Conservation (phyloP, 768 basidiomycete species). For the Xerocomus brunneocitrinus region DNA sequence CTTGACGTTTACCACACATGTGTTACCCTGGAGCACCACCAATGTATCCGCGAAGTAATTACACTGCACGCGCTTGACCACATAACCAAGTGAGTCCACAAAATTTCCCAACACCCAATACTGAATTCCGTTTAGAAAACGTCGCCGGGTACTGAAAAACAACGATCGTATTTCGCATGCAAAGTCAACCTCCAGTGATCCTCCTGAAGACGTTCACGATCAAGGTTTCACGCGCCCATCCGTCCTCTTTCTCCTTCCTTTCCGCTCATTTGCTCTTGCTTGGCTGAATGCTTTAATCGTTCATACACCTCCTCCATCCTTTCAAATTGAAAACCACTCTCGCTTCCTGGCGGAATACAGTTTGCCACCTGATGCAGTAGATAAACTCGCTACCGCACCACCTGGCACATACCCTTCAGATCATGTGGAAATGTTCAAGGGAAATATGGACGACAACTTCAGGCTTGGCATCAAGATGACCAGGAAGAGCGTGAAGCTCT, state of each 20-base stretch:
- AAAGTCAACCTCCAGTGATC: conserved; percentile 49
- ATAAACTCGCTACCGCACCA: conserved; percentile 73
- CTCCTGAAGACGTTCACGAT: conserved; percentile 80
- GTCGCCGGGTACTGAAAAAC: conserved; percentile 84
- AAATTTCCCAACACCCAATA: neutral
- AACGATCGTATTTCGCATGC: conserved; percentile 86
- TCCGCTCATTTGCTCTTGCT: conserved; percentile 80
- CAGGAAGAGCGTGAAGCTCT: conserved; percentile 86
- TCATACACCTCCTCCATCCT: conserved; percentile 65
- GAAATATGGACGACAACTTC: conserved; percentile 97
- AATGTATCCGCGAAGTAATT: conserved; percentile 59
- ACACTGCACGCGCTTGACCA: conserved; percentile 86
- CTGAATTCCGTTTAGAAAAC: conserved; percentile 57
- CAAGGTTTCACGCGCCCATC: conserved; percentile 98
- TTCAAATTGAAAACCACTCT: conserved; percentile 83
- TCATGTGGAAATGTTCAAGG: conserved; percentile 90
- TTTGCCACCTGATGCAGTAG: conserved; percentile 70
- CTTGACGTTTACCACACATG: conserved; percentile 75
- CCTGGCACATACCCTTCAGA: conserved; percentile 79
- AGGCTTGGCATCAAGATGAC: conserved; percentile 90
- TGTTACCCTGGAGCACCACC: conserved; percentile 59
- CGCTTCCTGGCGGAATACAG: conserved; percentile 83
- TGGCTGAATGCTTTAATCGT: conserved; percentile 80
- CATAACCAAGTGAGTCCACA: conserved; percentile 63
- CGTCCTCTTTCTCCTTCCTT: conserved; percentile 85